These are phyloP conservation scores for Aspergillus vadensis DNA, from an alignment of 2,329 filamentous ascomycete species.

Conservation along the genomic window DNA sequence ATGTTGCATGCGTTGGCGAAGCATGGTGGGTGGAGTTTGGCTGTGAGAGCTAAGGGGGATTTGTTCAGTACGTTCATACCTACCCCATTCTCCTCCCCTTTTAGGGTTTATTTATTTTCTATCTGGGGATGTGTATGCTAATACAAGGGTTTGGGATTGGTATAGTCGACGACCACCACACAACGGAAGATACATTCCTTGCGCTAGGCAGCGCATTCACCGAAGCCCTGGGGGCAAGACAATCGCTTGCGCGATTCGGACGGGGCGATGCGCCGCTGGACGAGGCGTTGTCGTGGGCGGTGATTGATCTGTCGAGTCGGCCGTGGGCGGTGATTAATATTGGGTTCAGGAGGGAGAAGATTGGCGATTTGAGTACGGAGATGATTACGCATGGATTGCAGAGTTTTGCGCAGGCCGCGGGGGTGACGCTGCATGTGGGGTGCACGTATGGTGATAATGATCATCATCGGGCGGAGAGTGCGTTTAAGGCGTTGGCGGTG, in stretches of 20 bases:
- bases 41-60: conserved; percentile 81
- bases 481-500: conserved; percentile 93
- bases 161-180: conserved; percentile 96
- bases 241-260: conserved; percentile 86
- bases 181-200: conserved; percentile 91
- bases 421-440: conserved; percentile 93
- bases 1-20: conserved; percentile 98
- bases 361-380: conserved; percentile 89
- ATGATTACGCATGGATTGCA: conserved; percentile 97
- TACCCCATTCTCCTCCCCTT: too few species aligned
- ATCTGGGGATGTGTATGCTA: not conserved
- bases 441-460: conserved; percentile 89
- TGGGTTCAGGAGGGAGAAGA: conserved; percentile 84
- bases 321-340: conserved; percentile 83
- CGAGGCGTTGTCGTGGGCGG: conserved; percentile 89
- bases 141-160: not conserved
- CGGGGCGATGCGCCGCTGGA: conserved; percentile 91
- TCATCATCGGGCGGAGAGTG: conserved; percentile 93
- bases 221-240: conserved; percentile 71
- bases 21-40: conserved; percentile 91
- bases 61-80: conserved; percentile 70
- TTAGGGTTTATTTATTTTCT: too few species aligned
- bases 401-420: conserved; percentile 88
- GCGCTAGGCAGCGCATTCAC: conserved; percentile 86
- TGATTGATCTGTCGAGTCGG: conserved; percentile 91